Base-by-base conservation (phyloP, 1,284 basidiomycete species). In the Cryptococcus floricola region DNA sequence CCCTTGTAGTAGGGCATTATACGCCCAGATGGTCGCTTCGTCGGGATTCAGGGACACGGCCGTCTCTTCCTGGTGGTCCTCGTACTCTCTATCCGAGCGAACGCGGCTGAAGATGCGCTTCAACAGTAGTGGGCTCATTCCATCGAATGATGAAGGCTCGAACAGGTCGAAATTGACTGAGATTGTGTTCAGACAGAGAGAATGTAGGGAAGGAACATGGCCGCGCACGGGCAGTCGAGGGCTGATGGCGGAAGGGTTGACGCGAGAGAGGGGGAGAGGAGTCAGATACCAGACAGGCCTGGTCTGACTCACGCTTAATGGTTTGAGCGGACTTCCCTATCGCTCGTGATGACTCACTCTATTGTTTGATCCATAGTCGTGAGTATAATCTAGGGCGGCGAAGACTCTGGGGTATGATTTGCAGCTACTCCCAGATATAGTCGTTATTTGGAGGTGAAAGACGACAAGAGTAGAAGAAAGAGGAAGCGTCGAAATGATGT, bases 1-100 rank as follows among this genome's bases (percentile, higher is more conserved):
- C 1, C 51, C 56, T 10, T 63, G 60, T 14, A 68, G 66, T 52
- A 71, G 37, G 4, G 63, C 65, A 1, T 48, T 48, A 34, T 58
- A 64, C 5, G 62, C 61, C 73, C 73, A 75, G 25, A 75, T 51
- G 8, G 71, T 75, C 45, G 66, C 61, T 39, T 65, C 63, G 53
- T 75, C 73, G 0, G 73, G 73, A 18, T 58, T 57, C 4, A 13
- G 13, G 16, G 50, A 51, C 16, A 42, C 47, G 6, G 4, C 34
- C 34, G 9, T 38, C 13, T 39, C 31, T 31, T 27, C n/a, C 34
- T 34, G 42, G 19, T 50, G 43, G 14, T 49, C 50, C 34, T 62
- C 60, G 54, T 71, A 70, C 9, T 43, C 41, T 39, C 69, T 54
- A 50, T 71, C 69, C 18, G 56, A 53, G 8, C 58, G 48, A 1